Evolutionary conservation across 2,329 filamentous ascomycete species (phyloP).

Genomic region (Bipolaris victoriae): DNA sequence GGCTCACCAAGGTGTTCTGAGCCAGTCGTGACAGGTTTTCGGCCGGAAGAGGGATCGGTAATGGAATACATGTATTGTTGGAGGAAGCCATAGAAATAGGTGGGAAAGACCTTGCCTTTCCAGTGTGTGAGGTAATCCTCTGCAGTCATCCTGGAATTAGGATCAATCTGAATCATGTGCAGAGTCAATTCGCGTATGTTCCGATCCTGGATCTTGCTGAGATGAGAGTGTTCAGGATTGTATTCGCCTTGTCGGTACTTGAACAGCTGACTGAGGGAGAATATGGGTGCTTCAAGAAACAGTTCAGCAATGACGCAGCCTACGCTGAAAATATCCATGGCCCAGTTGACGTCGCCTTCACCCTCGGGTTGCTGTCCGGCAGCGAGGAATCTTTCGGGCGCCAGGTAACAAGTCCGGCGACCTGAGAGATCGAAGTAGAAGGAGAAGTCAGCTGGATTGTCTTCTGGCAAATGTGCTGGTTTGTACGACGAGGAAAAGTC

Average conservation of each 20-base stretch:
- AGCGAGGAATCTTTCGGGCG: conserved; percentile 87
- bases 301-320: conserved; percentile 97
- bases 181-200: conserved; percentile 87
- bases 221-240: conserved; percentile 78
- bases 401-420: conserved; percentile 89
- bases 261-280: conserved; percentile 94
- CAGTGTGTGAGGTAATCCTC: conserved; percentile 94
- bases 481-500: conserved; percentile 98
- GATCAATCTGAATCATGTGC: conserved; percentile 96
- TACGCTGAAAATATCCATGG: conserved; percentile 98
- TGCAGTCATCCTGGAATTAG: conserved; percentile 87
- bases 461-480: conserved; percentile 88
- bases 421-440: conserved; percentile 97
- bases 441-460: conserved; percentile 96
- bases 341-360: conserved; percentile 75
- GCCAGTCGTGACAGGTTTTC: conserved; percentile 71
- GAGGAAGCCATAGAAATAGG: conserved; percentile 96
- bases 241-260: conserved; percentile 93
- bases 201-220: conserved; percentile 85
- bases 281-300: conserved; percentile 94
- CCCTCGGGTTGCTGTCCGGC: conserved; percentile 70
- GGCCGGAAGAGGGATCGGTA: conserved; percentile 85
- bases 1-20: conserved; percentile 79
- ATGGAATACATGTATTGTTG: conserved; percentile 98
- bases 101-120: conserved; percentile 88